A percentile compares a stretch with the other conserved stretches of the same genome.
Evolutionary conservation across 306 rosid species (phyloP).

Genomic region (Dryas octopetala): DNA sequence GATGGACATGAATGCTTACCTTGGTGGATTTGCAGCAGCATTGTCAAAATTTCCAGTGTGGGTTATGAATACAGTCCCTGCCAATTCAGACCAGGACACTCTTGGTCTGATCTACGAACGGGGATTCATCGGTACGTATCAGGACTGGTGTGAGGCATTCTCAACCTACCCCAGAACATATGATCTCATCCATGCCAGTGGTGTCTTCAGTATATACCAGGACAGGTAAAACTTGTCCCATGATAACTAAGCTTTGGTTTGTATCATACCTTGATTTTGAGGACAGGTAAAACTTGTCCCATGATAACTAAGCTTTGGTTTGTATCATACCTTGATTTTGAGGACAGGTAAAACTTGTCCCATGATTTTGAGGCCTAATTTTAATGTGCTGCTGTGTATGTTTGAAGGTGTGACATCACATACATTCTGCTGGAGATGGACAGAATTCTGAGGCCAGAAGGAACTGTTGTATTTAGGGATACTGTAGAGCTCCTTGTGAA

Average conservation of each 20-base stretch:
- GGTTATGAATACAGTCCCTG: conserved; percentile 91
- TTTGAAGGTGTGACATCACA: conserved; percentile 73
- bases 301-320: neutral
- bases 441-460: conserved; percentile 94
- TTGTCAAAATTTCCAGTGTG: conserved; percentile 64
- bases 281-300: conserved; percentile 53
- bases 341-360: conserved; percentile 57
- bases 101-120: conserved; percentile 82
- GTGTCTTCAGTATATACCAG: conserved; percentile 77
- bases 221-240: conserved; percentile 53
- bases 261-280: neutral
- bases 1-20: conserved; percentile 90
- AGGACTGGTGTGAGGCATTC: conserved; percentile 95
- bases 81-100: conserved; percentile 66
- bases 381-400: neutral
- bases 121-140: conserved; percentile 87
- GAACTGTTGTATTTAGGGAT: conserved; percentile 80
- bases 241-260: neutral
- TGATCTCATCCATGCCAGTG: conserved; percentile 84
- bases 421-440: conserved; percentile 80
- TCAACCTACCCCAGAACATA: conserved; percentile 95
- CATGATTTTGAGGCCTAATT: neutral
- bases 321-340: too few relatives aligned
- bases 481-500: conserved; percentile 73
- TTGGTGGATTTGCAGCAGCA: conserved; percentile 88